Evolutionary conservation across 345 rosid genomes (phyloP), one percentile per base, ranked within the genome.

Genomic region (Eucalyptus regnans): DNA sequence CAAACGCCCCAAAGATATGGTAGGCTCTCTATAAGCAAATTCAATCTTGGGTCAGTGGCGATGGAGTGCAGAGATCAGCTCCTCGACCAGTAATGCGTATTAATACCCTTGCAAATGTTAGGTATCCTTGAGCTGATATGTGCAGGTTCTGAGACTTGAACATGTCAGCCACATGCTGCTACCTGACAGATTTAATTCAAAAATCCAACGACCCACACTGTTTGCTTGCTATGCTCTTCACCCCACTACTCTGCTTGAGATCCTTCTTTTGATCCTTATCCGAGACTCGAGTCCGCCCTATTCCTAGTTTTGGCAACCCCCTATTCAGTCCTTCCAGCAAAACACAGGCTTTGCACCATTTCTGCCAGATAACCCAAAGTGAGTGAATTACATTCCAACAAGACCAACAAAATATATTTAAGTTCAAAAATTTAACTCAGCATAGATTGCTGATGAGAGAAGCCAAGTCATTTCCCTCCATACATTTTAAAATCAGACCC

Each of bases 321-420:
- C 94, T 94, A 89, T 97, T 98, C 89, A 98, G 91, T 92, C 98
- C 99, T 88, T 96, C 97, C 86, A 98, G 95, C 92, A 97, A 92
- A 87, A 96, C 97, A 89, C 99, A 97, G 79, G 99, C 98, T 92
- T 98, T 97, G 86, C 99, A 96, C 98, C 98, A 95, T 96, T 95
- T 97, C 98, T 97, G 91, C 84, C 33, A 64, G 41, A 62, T 29
- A 80, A 62, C 44, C 14, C 84, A 22, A 10, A 27, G 85, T 18
- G 25, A 25, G 10, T 50, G 46, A 56, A 50, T 56, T 25, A 43
- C 6, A 12, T 49, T 46, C 68, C 41, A 16, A 48, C 12, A 18
- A 41, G 51, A 44, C 51, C n/a, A 22, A 29, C 84, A 46, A 85
- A 60, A 50, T 46, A 37, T 46, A 86, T n/a, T n/a, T n/a, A n/a